Evolutionary conservation across 2,329 filamentous ascomycete species (phyloP).

Genomic region (Aspergillus sp.): DNA sequence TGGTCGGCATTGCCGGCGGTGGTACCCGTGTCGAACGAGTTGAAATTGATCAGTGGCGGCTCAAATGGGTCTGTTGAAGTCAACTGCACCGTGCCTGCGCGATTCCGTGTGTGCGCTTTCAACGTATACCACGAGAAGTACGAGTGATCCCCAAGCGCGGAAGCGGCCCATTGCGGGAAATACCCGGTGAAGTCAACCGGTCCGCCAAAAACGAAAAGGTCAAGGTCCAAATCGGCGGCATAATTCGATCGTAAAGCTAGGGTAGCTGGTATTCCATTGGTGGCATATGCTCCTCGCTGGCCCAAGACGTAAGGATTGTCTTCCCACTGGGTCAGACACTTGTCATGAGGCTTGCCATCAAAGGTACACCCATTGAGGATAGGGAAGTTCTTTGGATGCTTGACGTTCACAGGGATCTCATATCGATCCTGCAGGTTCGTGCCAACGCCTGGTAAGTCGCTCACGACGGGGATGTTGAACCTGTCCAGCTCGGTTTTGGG

Average conservation of each 20-base stretch:
- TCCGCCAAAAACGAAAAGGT: constrained; percentile 49
- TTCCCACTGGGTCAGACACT: constrained; percentile 40
- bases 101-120: constrained; percentile 57
- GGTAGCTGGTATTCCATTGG: constrained; percentile 49
- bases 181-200: constrained; percentile 51
- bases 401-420: constrained; percentile 17
- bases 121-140: constrained; percentile 44
- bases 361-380: constrained; percentile 28
- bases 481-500: constrained; percentile 45
- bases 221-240: constrained; percentile 40
- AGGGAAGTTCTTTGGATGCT: constrained; percentile 36
- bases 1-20: constrained; percentile 43
- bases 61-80: constrained; percentile 56
- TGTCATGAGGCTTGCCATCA: constrained; percentile 21
- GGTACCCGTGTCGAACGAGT: constrained; percentile 44
- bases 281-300: constrained; percentile 36
- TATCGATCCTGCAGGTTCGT: constrained; percentile 56
- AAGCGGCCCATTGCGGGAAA: constrained; percentile 36
- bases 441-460: constrained; percentile 55
- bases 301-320: constrained; percentile 22
- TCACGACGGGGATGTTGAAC: constrained; percentile 47
- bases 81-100: constrained; percentile 54
- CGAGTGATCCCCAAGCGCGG: constrained; percentile 33
- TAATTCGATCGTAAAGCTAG: constrained; percentile 31
- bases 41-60: constrained; percentile 54